These are phyloP conservation scores for Leccinum truebloodii DNA, from an alignment of 768 basidiomycete species.

Conservation along the genomic window DNA sequence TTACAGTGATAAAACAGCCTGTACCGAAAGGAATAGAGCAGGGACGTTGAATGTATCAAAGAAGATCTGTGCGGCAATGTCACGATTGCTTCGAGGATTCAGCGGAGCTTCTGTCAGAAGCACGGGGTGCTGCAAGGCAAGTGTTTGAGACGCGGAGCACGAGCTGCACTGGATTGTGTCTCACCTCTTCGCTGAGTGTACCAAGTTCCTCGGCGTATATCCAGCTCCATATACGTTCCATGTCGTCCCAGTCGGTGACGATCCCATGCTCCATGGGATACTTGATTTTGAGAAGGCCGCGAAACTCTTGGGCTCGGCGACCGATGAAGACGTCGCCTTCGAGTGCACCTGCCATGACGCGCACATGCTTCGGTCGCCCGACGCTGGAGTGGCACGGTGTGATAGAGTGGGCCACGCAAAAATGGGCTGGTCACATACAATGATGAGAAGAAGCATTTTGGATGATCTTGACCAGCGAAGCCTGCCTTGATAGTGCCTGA, in stretches of 20 bases:
- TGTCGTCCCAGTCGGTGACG: conserved; percentile 99
- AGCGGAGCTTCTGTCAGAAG: conserved; percentile 96
- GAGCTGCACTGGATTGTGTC: conserved; percentile 14
- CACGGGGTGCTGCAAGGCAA: conserved; percentile 80
- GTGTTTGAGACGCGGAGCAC: conserved; percentile 7
- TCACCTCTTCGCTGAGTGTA: conserved; percentile 94
- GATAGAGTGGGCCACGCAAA: conserved; percentile 32
- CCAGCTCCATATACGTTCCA: conserved; percentile 99
- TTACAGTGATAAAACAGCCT: conserved; percentile 94
- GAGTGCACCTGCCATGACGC: conserved; percentile 96
- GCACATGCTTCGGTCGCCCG: conserved; percentile 95
- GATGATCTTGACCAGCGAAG: conserved; percentile 98
- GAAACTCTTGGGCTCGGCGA: conserved; percentile 89
- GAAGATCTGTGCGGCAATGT: conserved; percentile 97
- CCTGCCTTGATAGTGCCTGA: conserved; percentile 99
- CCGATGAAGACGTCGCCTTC: conserved; percentile 98
- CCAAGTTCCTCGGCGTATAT: conserved; percentile 95
- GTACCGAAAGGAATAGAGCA: conserved; percentile 93
- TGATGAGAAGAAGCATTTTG: conserved; percentile 99
- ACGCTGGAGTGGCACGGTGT: conserved; percentile 53
- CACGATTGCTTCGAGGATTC: conserved; percentile 95
- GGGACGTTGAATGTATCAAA: conserved; percentile 99
- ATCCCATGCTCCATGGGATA: conserved; percentile 99
- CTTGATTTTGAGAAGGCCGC: conserved; percentile 95
- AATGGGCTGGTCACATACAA: conserved; percentile 66